These are phyloP conservation scores for Mariannaea sp. DNA, from an alignment of 2,329 filamentous ascomycete species.

Conservation along the genomic window DNA sequence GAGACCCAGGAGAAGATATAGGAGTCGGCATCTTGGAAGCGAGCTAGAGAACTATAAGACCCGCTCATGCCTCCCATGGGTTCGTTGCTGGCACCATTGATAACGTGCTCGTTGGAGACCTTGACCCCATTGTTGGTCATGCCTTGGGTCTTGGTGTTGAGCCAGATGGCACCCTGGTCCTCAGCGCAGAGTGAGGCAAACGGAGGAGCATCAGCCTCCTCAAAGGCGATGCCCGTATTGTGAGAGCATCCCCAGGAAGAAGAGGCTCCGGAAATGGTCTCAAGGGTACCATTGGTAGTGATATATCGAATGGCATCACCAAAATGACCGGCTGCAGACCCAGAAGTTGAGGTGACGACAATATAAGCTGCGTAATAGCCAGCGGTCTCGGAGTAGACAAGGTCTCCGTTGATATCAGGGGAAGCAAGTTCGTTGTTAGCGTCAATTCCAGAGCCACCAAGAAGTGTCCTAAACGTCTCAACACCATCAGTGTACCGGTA, in stretches of 20 bases:
- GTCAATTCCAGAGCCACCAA: constrained; percentile 61
- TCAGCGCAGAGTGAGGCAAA: constrained; percentile 65
- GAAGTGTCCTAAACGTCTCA: constrained; percentile 62
- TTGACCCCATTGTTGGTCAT: constrained; percentile 60
- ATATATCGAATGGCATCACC: constrained; percentile 56
- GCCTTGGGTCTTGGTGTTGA: constrained; percentile 63
- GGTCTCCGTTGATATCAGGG: constrained; percentile 65
- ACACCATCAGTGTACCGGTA: constrained; percentile 61
- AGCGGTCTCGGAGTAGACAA: constrained; percentile 61
- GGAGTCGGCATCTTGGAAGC: constrained; percentile 54
- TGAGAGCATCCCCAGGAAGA: constrained; percentile 66
- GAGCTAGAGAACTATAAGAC: constrained; percentile 62
- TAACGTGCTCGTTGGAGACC: constrained; percentile 65
- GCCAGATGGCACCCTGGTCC: constrained; percentile 67
- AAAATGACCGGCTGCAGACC: constrained; percentile 59
- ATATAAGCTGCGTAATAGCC: constrained; percentile 66
- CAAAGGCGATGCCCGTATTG: constrained; percentile 68
- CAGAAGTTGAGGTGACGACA: constrained; percentile 63
- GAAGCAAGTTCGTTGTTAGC: constrained; percentile 53
- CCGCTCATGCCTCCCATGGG: constrained; percentile 67
- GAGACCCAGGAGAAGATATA: constrained; percentile 69
- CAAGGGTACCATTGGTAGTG: constrained; percentile 55
- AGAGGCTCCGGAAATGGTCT: constrained; percentile 56
- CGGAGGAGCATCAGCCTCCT: constrained; percentile 61
- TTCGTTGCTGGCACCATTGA: constrained; percentile 62